Percentiles rank a stretch among this genome's conserved stretches.
Evolutionary conservation across 305 asterid species (phyloP).

Genomic region (Fraxinus angustifolia): DNA sequence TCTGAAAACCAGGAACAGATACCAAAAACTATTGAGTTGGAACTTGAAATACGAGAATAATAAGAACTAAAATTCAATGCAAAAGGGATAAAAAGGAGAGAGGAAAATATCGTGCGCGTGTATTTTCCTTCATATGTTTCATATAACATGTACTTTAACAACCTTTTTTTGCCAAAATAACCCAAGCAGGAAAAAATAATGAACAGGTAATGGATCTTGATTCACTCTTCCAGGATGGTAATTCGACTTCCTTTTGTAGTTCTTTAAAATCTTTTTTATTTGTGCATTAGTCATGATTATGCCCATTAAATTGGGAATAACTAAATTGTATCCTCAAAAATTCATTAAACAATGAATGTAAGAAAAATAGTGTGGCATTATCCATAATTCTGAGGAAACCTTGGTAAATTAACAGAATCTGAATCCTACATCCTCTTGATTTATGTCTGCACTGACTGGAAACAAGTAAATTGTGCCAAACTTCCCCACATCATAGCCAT

Average conservation of each 20-base stretch:
- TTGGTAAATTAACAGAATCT: neutral
- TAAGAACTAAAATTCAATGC: neutral
- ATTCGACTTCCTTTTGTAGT: neutral
- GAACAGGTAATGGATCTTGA: neutral
- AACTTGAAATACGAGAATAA: neutral
- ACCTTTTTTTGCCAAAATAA: neutral
- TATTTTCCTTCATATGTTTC: neutral
- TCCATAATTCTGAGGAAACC: neutral
- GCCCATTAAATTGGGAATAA: neutral
- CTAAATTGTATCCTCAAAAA: neutral
- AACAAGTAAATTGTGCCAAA: neutral
- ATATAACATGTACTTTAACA: constrained; percentile 1
- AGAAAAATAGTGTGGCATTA: neutral
- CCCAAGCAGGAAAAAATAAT: neutral
- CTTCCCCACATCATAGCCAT: neutral
- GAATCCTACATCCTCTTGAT: neutral
- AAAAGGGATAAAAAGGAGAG: neutral
- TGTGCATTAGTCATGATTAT: neutral
- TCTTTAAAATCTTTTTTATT: neutral
- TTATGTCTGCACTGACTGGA: neutral
- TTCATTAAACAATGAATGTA: neutral
- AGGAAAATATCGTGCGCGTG: neutral
- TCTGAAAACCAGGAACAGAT: constrained; percentile 53
- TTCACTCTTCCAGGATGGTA: neutral
- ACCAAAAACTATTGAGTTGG: constrained; percentile 16